phyloP scores from a whole-genome alignment of 345 rosid genomes.

The Toxicodendron radicans region DNA sequence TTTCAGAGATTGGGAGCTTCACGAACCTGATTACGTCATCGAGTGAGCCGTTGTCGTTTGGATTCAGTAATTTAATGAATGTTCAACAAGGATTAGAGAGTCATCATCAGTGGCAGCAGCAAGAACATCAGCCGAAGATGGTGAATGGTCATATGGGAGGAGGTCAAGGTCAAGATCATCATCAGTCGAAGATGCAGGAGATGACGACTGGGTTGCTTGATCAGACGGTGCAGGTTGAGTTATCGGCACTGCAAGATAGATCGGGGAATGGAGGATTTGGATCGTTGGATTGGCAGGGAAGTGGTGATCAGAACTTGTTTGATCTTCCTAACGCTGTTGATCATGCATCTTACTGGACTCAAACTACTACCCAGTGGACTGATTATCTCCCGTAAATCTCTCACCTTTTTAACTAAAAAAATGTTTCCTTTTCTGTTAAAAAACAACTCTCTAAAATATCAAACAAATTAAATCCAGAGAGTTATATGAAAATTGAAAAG shows the following conservation, averaged over 20 bases:
- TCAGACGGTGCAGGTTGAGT: constrained; percentile 50
- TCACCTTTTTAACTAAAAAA: constrained; percentile 19
- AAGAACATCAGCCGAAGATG: constrained; percentile 27
- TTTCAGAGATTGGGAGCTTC: constrained; percentile 66
- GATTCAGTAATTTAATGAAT: constrained; percentile 38
- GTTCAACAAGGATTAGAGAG: constrained; percentile 23
- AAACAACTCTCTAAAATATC: constrained; percentile 1
- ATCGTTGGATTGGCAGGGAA: constrained; percentile 77
- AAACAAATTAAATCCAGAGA: constrained; percentile 6
- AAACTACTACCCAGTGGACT: constrained; percentile 55
- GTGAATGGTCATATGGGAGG: constrained; percentile 8
- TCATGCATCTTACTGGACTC: constrained; percentile 79
- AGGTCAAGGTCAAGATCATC: constrained; percentile 17
- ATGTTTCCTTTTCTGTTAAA: not conserved
- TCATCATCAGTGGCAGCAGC: constrained; percentile 35
- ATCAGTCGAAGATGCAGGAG: constrained; percentile 32
- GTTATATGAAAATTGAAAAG: constrained; percentile 21
- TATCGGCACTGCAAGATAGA: constrained; percentile 30
- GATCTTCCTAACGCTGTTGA: constrained; percentile 71
- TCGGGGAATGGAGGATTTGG: constrained; percentile 52
- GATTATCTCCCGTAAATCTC: constrained; percentile 74
- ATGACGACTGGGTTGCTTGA: constrained; percentile 41
- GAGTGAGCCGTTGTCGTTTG: constrained; percentile 49
- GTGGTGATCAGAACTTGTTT: constrained; percentile 59
- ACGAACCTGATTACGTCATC: constrained; percentile 48